These are phyloP conservation scores for Leptosphaerulina australis DNA, from an alignment of 2,329 filamentous ascomycete genomes.

Conservation along the genomic window DNA sequence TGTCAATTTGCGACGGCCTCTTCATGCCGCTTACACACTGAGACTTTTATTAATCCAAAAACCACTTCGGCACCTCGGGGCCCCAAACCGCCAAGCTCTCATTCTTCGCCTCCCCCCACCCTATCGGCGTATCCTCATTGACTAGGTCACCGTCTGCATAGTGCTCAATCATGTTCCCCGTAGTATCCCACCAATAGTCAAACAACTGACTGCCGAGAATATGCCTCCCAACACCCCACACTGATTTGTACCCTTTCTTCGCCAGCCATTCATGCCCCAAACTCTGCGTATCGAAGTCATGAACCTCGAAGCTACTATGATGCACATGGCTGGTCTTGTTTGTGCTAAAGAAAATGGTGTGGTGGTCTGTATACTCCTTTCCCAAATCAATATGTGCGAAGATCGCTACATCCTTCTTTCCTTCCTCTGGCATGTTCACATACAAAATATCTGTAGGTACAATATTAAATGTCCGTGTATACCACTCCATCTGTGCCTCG, in stretches of 20 bases:
- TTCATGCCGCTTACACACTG: too few relatives aligned
- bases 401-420: constrained; percentile 50
- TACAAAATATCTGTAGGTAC: constrained; percentile 55
- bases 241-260: constrained; percentile 65
- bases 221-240: constrained; percentile 75
- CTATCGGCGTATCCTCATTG: constrained; percentile 60
- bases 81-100: constrained; percentile 53
- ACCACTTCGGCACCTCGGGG: constrained; percentile 49
- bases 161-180: constrained; percentile 69
- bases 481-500: constrained; percentile 49
- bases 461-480: constrained; percentile 56
- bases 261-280: constrained; percentile 73
- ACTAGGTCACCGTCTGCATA: constrained; percentile 74
- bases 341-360: constrained; percentile 59
- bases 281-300: constrained; percentile 71
- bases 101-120: constrained; percentile 49
- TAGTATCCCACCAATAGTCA: constrained; percentile 73
- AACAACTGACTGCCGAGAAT: constrained; percentile 74
- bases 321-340: constrained; percentile 61
- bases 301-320: constrained; percentile 72
- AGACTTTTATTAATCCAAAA: constrained; percentile 44
- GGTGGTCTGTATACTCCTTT: constrained; percentile 59
- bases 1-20: too few relatives aligned
- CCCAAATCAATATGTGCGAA: constrained; percentile 64
- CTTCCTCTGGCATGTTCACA: constrained; percentile 25